Evolutionary conservation across 805 yeast species (phyloP).

Genomic region (Wickerhamiella parazyma): DNA sequence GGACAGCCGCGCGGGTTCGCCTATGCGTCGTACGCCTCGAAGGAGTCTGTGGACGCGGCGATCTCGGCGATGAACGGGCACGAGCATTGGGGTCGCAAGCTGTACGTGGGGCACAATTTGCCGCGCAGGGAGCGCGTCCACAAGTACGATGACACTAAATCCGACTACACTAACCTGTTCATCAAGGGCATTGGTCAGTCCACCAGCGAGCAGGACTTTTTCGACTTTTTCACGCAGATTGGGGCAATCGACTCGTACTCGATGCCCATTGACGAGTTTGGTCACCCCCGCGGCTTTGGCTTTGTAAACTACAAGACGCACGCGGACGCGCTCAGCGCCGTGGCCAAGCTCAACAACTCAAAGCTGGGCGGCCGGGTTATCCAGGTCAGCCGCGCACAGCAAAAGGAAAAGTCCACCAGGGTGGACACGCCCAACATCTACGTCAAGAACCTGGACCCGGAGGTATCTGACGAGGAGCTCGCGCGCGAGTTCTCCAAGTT

Average conservation of each 20-base stretch:
- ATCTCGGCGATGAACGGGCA: conserved; percentile 17
- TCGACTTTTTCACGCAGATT: conserved; percentile 32
- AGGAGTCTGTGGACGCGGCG: conserved; percentile 15
- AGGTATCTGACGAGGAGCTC: conserved; percentile 43
- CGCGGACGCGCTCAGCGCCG: conserved; percentile 33
- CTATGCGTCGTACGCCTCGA: conserved; percentile 15
- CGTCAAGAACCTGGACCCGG: conserved; percentile 46
- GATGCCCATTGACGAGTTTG: conserved; percentile 34
- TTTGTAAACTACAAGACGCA: conserved; percentile 34
- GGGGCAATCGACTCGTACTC: conserved; percentile 39
- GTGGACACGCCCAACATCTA: conserved; percentile 54
- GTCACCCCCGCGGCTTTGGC: conserved; percentile 41
- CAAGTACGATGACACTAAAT: conserved; percentile 33
- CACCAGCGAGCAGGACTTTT: conserved; percentile 29
- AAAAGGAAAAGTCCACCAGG: conserved; percentile 8
- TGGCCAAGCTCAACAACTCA: conserved; percentile 35
- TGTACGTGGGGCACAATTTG: conserved; percentile 48
- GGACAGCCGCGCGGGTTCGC: conserved; percentile 21
- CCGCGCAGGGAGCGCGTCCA: conserved; percentile 47
- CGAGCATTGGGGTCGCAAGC: conserved; percentile 23
- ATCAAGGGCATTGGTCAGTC: conserved; percentile 37
- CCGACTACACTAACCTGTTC: conserved; percentile 41
- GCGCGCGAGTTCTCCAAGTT: conserved; percentile 30
- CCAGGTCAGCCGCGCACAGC: conserved; percentile 35
- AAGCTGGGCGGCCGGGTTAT: conserved; percentile 29